These are phyloP conservation scores for Nyssa sinensis DNA, from an alignment of 148 eudicot species.

Conservation along the genomic window DNA sequence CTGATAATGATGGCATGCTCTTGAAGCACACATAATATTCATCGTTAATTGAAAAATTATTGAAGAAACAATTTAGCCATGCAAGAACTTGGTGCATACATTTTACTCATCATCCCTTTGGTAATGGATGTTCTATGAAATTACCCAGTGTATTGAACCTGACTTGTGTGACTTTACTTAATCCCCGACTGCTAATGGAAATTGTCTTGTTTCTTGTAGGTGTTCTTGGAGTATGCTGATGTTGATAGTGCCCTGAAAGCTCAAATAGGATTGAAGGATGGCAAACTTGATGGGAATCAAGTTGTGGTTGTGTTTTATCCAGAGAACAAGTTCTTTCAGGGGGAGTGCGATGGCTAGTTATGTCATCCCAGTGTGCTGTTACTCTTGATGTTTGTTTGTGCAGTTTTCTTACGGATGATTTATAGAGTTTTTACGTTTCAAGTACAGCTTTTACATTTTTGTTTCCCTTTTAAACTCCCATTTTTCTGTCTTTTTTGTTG, in stretches of 20 bases:
- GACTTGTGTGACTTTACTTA: no score
- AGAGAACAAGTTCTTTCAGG: constrained; percentile 64
- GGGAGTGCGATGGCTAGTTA: constrained; percentile 58
- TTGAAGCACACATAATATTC: no score
- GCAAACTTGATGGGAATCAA: constrained; percentile 79
- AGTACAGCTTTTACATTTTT: neutral
- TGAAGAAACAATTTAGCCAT: neutral
- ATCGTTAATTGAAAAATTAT: neutral
- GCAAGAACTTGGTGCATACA: no score
- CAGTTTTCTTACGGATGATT: neutral
- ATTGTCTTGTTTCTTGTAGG: constrained; percentile 37
- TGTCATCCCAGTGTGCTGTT: neutral
- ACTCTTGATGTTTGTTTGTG: no score
- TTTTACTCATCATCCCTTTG: no score
- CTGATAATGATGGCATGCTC: no score
- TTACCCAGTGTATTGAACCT: no score
- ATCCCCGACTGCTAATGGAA: neutral
- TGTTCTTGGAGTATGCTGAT: constrained; percentile 82
- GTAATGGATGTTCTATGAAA: no score
- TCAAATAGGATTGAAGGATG: constrained; percentile 67
- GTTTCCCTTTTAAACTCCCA: neutral
- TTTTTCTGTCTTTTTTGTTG: no score
- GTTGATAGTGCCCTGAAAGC: constrained; percentile 66
- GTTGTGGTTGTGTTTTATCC: constrained; percentile 71
- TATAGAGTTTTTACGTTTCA: neutral